Percentiles rank a stretch among this genome's conserved stretches.
phyloP scores from a whole-genome alignment of 257 asterid species.

The Echites panduratus region DNA sequence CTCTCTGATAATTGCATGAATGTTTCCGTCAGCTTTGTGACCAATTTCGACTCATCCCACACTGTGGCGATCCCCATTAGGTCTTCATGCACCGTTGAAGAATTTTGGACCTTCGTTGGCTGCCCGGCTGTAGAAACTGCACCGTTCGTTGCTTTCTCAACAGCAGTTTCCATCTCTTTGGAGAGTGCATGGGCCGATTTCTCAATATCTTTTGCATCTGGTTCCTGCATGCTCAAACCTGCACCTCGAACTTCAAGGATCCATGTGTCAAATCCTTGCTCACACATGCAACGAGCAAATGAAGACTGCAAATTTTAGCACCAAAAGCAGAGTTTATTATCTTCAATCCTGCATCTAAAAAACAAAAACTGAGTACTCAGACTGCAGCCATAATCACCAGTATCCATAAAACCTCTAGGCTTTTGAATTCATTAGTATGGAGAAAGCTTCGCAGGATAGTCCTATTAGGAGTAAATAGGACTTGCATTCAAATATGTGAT shows the following conservation, averaged over 20 bases:
- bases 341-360: neutral
- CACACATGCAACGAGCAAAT: conserved; percentile 96
- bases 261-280: conserved; percentile 99
- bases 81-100: conserved; percentile 39
- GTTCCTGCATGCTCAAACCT: conserved; percentile 66
- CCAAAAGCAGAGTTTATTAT: conserved; percentile 14
- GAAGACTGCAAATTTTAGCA: conserved; percentile 59
- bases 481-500: neutral
- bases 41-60: conserved; percentile 80
- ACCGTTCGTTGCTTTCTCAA: conserved; percentile 41
- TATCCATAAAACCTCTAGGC: neutral
- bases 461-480: neutral
- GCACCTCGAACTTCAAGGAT: conserved; percentile 96
- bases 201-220: conserved; percentile 54
- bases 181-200: conserved; percentile 51
- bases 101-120: conserved; percentile 25
- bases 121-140: conserved; percentile 35
- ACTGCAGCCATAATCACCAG: neutral
- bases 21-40: conserved; percentile 60
- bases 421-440: neutral
- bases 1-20: conserved; percentile 75
- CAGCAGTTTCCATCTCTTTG: conserved; percentile 56
- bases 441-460: neutral
- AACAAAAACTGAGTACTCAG: neutral
- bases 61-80: conserved; percentile 35